phyloP scores from a whole-genome alignment of 805 yeast species.

The Saturnispora quitensis region DNA sequence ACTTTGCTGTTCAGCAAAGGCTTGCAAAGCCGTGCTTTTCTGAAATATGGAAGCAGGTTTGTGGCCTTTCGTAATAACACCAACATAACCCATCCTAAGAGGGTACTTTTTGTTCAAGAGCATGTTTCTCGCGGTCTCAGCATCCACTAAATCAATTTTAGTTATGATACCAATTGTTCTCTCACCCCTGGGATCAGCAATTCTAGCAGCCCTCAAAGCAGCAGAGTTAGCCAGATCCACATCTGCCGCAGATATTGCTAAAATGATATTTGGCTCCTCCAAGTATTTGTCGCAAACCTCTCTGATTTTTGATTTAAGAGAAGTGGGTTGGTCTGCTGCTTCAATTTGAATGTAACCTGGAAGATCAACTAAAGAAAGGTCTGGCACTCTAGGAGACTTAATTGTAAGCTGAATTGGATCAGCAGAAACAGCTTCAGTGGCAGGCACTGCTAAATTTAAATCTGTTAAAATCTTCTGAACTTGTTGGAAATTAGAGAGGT shows the following conservation, averaged over 20 bases:
- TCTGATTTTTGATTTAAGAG: slow-evolving; percentile 69
- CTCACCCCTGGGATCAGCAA: slow-evolving; percentile 89
- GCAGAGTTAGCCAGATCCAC: slow-evolving; percentile 96
- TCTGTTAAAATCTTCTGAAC: slow-evolving; percentile 85
- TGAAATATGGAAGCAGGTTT: slow-evolving; percentile 36
- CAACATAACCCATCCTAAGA: slow-evolving; percentile 92
- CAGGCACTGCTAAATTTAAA: slow-evolving; percentile 86
- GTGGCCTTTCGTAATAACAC: slow-evolving; percentile 84
- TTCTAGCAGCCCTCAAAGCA: slow-evolving; percentile 82
- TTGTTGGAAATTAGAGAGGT: slow-evolving; percentile 77
- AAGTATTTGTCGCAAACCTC: slow-evolving; percentile 77
- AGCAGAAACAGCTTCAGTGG: slow-evolving; percentile 72
- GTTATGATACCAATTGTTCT: slow-evolving; percentile 96
- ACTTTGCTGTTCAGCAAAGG: slow-evolving; percentile 58
- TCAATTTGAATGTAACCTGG: slow-evolving; percentile 98
- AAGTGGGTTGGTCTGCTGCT: slow-evolving; percentile 91
- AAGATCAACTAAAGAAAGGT: slow-evolving; percentile 84
- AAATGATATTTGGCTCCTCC: slow-evolving; percentile 84
- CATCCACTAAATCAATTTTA: slow-evolving; percentile 81
- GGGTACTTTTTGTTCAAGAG: slow-evolving; percentile 80
- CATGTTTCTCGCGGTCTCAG: slow-evolving; percentile 58
- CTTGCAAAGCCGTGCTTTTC: slow-evolving; percentile 48
- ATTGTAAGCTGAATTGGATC: slow-evolving; percentile 93
- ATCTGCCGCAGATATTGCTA: slow-evolving; percentile 96
- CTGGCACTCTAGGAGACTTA: slow-evolving; percentile 85